phyloP scores from a whole-genome alignment of 192 early-diverging fungal genomes.

The Ambispora gerdemannii region DNA sequence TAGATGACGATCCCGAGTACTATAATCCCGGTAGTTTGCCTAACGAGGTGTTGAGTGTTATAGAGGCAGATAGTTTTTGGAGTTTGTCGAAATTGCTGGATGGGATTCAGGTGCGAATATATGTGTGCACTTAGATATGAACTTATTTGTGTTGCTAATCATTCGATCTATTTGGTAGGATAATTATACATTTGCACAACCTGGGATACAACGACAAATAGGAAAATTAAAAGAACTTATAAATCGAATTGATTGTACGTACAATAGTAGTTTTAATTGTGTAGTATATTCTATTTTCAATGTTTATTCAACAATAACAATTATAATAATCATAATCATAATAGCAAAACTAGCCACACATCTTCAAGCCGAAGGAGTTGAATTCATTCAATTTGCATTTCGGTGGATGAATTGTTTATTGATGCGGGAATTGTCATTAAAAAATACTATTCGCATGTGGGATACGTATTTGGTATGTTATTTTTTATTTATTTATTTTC shows the following conservation, averaged over 20 bases:
- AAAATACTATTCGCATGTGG: conserved; percentile 96
- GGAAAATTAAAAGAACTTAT: conserved; percentile 86
- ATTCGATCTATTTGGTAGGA: conserved; percentile 49
- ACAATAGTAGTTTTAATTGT: no score
- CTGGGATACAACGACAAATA: conserved; percentile 93
- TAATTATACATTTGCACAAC: conserved; percentile 96
- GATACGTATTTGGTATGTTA: conserved; percentile 84
- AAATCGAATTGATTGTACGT: conserved; percentile 81
- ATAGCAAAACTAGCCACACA: conserved; percentile 76
- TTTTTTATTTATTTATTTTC: conserved; percentile 8
- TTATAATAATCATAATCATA: background rate
- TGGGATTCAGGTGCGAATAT: conserved; percentile 78
- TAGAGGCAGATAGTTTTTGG: conserved; percentile 98
- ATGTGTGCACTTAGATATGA: background rate
- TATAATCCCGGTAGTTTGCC: conserved; percentile 51
- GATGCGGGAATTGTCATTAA: conserved; percentile 90
- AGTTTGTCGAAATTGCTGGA: conserved; percentile 93
- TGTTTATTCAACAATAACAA: conserved; percentile 4
- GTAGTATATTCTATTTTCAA: no score
- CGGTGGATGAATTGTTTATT: conserved; percentile 99
- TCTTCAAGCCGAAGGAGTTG: conserved; percentile 82
- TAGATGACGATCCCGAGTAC: conserved; percentile 53
- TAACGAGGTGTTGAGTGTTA: conserved; percentile 56
- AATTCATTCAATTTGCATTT: conserved; percentile 99
- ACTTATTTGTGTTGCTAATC: conserved; percentile 1